Base-by-base conservation (phyloP, 768 basidiomycete genomes). In the Lyophyllum shimeji region DNA sequence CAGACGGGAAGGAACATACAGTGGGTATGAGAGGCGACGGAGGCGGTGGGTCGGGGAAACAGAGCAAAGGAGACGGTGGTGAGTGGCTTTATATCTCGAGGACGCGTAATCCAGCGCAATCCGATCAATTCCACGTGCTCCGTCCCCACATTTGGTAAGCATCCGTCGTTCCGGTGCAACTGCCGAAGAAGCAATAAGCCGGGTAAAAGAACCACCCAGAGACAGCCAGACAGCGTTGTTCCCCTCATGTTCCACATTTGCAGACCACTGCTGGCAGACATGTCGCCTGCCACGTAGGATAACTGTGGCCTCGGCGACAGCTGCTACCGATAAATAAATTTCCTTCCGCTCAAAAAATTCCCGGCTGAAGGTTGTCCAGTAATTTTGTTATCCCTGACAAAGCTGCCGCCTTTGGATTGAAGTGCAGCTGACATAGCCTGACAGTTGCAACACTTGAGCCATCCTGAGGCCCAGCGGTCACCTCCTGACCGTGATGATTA, bases 21-120 rank as follows among this genome's bases (percentile, higher is more conserved):
- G 31, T 7, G 50, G 51, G 37, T 39, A 52, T 48, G 39, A 13
- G 46, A 47, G 51, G 20, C 31, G 33, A 23, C 37, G 46, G 33
- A 48, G 46, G 57, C 29, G 48, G 55, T 46, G 55, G 60, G 50
- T 46, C 39, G 53, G 43, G n/a, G n/a, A n/a, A n/a, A n/a, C n/a
- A 47, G 52, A 54, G 29, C 17, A 46, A 29, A 55, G 25, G 49
- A 33, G 47, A 42, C 43, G 21, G 21, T 23, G 34, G 31, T 37
- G 56, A 27, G 49, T 25, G 51, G 44, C 57, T 59, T 58, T 60
- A 64, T 63, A 64, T 59, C 52, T 33, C 55, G 51, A 61, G 59
- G 69, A 72, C 71, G 72, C 71, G 72, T 74, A 74, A 72, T 69
- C 71, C 59, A 53, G 55, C 59, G 64, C 59, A 63, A 58, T 29